Base-by-base conservation (phyloP, 345 rosid species). In the Rhizophora mangle region DNA sequence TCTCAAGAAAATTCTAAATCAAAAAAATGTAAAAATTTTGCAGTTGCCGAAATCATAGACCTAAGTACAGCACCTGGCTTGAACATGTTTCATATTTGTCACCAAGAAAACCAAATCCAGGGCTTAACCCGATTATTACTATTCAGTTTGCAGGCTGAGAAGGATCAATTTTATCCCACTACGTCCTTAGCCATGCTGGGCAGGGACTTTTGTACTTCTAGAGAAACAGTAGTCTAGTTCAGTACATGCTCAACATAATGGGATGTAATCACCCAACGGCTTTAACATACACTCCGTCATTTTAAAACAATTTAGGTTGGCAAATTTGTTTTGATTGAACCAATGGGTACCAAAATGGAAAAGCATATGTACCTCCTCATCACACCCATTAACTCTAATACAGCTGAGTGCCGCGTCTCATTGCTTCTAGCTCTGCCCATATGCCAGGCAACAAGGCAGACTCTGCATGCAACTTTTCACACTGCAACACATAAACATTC, bases 351-450 rank as follows among this genome's bases (percentile, higher is more conserved):
- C 22, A 63, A 65, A 61, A 36, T 51, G 36, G 10, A 62, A 29
- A 29, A 60, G 43, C 11, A 52, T 53, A 26, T 65, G 49, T 88
- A 96, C 99, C 95, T 92, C 99, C 82, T 96, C 99, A 57, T 96
- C 99, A 65, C 99, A 63, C 99, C 99, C 98, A 92, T 96, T 73
- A 90, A 87, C 85, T 96, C 99, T 81, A 96, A 75, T 0, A 98
- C 98, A 73, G 98, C 97, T 26, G 97, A 78, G 83, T 96, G 99
- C 75, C 98, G 85, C 86, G 82, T 79, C 99, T 89, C 55, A 96
- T 79, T 64, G 95, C 96, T 72, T 96, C 98, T 49, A 92, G 85
- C 84, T 96, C 99, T 65, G 96, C 99, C 63, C 80, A 83, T 71
- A 92, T 71, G 30, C 96, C 89, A 60, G 98, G 97, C 69, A 96